phyloP scores from a whole-genome alignment of 179 eudicot genomes.

The Drosera spatulata region DNA sequence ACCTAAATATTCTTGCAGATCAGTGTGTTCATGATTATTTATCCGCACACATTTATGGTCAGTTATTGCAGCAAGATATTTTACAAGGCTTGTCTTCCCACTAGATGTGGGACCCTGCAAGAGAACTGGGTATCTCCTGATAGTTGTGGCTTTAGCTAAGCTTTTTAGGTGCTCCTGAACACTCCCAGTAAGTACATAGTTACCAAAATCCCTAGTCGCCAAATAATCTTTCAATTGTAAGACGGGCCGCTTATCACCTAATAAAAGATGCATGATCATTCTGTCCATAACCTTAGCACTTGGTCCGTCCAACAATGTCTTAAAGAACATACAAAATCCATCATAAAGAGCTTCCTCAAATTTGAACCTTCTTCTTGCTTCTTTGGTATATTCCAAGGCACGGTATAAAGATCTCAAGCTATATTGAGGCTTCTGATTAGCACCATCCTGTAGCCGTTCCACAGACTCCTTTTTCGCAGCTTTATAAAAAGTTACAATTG shows the following conservation, averaged over 20 bases:
- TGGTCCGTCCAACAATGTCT: constrained; percentile 56
- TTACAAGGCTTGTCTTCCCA: constrained; percentile 96
- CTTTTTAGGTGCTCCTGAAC: constrained; percentile 70
- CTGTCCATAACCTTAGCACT: constrained; percentile 64
- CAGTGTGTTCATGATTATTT: constrained; percentile 97
- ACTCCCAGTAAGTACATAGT: constrained; percentile 64
- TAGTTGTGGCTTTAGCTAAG: constrained; percentile 71
- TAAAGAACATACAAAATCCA: constrained; percentile 93
- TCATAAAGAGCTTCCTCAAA: constrained; percentile 69
- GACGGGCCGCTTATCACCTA: constrained; percentile 44
- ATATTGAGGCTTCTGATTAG: constrained; percentile 98
- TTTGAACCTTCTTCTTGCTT: constrained; percentile 41
- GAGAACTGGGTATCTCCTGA: constrained; percentile 88
- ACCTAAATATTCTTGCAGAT: constrained; percentile 93
- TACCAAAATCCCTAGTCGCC: constrained; percentile 24
- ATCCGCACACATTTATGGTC: constrained; percentile 92
- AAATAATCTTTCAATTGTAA: constrained; percentile 40
- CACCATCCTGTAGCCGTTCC: constrained; percentile 90
- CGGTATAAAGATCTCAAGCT: constrained; percentile 95
- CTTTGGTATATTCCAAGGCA: constrained; percentile 70
- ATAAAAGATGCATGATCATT: constrained; percentile 33
- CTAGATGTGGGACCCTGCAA: constrained; percentile 99
- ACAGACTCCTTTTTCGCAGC: constrained; percentile 81
- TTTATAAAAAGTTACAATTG: constrained; percentile 70
- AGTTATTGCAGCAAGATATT: constrained; percentile 89